Conservation (phyloP, 352 stramenopile species). For the Pythium chondricola region DNA sequence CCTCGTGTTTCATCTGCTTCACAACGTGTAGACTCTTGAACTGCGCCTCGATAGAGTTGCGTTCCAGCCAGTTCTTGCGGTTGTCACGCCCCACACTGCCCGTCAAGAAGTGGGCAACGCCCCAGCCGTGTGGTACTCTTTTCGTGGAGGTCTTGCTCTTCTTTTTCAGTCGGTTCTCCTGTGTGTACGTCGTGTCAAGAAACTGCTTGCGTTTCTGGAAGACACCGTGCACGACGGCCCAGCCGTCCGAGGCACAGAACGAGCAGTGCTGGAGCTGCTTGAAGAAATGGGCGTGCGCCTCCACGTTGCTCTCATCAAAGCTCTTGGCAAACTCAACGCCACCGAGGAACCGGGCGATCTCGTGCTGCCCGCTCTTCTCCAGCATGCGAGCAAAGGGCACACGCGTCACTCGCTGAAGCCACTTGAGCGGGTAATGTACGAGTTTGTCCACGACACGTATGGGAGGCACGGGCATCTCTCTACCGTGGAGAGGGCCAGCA, state of each 20-base stretch:
- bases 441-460: constrained; percentile 53
- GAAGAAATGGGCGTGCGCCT: constrained; percentile 45
- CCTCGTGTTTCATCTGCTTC: constrained; percentile 60
- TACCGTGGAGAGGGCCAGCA: constrained; percentile 20
- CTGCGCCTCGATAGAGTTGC: constrained; percentile 61
- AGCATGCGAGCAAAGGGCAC: constrained; percentile 42
- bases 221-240: constrained; percentile 71
- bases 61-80: constrained; percentile 49
- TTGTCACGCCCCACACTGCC: constrained; percentile 25
- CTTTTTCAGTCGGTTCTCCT: constrained; percentile 15
- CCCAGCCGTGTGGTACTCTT: constrained; percentile 67
- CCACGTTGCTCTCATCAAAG: constrained; percentile 61
- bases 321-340: constrained; percentile 60
- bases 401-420: constrained; percentile 41
- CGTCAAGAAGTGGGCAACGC: constrained; percentile 66
- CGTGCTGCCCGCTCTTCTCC: constrained; percentile 38
- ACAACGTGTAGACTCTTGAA: constrained; percentile 70
- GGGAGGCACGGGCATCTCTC: constrained; percentile 48
- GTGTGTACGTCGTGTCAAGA: constrained; percentile 13
- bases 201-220: constrained; percentile 34
- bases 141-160: constrained; percentile 10
- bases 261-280: constrained; percentile 41
- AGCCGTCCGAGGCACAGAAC: constrained; percentile 67
- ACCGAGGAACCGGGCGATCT: constrained; percentile 51
- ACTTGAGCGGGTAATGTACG: constrained; percentile 55